phyloP scores from a whole-genome alignment of 805 yeast species.

The Nakazawaea wickerhamii region DNA sequence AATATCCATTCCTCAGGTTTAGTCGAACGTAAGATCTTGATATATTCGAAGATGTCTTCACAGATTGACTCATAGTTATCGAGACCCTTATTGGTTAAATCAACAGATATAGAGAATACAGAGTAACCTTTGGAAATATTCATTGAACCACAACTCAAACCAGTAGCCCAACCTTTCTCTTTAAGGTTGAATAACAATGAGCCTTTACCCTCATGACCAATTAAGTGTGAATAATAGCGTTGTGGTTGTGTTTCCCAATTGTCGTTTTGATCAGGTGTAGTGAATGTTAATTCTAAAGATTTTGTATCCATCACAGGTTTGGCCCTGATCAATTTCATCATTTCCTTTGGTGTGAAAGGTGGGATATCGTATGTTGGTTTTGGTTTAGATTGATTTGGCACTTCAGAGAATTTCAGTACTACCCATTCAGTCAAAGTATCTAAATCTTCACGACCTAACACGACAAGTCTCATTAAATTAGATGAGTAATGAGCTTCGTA shows the following conservation, averaged over 20 bases:
- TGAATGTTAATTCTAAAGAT: slow-evolving; percentile 60
- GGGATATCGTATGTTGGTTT: slow-evolving; percentile 40
- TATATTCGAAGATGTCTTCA: slow-evolving; percentile 62
- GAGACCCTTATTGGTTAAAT: slow-evolving; percentile 71
- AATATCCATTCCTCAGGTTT: slow-evolving; percentile 77
- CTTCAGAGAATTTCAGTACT: slow-evolving; percentile 52
- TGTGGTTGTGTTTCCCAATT: slow-evolving; percentile 67
- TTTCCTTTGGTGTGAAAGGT: slow-evolving; percentile 45
- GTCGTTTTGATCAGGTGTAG: slow-evolving; percentile 68
- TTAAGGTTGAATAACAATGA: slow-evolving; percentile 71
- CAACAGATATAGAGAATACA: slow-evolving; percentile 63
- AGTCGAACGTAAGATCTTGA: slow-evolving; percentile 49
- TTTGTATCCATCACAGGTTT: slow-evolving; percentile 81
- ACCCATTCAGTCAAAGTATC: slow-evolving; percentile 73
- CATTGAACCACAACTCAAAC: slow-evolving; percentile 67
- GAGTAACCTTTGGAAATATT: slow-evolving; percentile 64
- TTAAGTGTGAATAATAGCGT: slow-evolving; percentile 67
- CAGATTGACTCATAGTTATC: slow-evolving; percentile 56
- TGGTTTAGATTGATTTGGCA: slow-evolving; percentile 46
- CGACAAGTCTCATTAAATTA: slow-evolving; percentile 81
- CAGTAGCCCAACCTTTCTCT: slow-evolving; percentile 71
- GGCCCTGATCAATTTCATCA: slow-evolving; percentile 53
- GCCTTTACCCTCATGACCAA: slow-evolving; percentile 93
- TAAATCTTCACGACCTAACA: slow-evolving; percentile 76
- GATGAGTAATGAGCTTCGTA: slow-evolving; percentile 72